Conservation (phyloP, 2,329 filamentous ascomycete species). For the Pleurostoma richardsiae region DNA sequence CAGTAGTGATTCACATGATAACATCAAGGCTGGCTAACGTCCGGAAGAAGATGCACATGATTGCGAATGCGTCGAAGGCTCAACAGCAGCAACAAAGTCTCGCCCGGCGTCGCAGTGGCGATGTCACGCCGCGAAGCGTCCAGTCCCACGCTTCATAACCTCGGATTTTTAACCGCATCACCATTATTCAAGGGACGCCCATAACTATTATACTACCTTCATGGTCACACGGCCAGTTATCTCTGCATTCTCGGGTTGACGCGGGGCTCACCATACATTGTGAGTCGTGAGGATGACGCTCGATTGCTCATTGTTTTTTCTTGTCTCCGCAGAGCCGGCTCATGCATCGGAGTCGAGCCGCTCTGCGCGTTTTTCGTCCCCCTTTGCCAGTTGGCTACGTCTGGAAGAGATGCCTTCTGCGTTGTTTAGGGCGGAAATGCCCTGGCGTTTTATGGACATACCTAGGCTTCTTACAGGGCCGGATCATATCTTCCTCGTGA, state of each 20-base stretch:
- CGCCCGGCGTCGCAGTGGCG: constrained; percentile 47
- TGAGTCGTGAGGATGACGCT: background rate
- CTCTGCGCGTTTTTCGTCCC: background rate
- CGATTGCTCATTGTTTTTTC: background rate
- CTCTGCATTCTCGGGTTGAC: background rate
- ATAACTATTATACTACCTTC: constrained; percentile 23
- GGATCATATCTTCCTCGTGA: no score
- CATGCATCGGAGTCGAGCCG: constrained; percentile 9
- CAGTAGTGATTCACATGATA: constrained; percentile 58
- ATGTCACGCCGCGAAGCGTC: constrained; percentile 49
- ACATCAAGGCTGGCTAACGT: constrained; percentile 49
- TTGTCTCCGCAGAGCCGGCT: constrained; percentile 1
- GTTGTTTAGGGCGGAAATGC: no score
- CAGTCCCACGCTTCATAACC: constrained; percentile 37
- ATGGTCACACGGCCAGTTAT: background rate
- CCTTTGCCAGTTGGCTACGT: background rate
- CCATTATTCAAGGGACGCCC: background rate
- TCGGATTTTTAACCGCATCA: background rate
- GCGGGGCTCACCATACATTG: background rate
- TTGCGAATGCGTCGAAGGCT: constrained; percentile 51
- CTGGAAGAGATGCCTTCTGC: no score
- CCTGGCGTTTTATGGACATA: no score
- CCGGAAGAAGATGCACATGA: constrained; percentile 56
- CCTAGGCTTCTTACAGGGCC: no score
- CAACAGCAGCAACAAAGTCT: constrained; percentile 36